Percentiles rank a stretch among this genome's conserved stretches.
These are phyloP conservation scores for Goffeauzyma gilvescens DNA, from an alignment of 768 basidiomycete genomes.

Conservation along the genomic window DNA sequence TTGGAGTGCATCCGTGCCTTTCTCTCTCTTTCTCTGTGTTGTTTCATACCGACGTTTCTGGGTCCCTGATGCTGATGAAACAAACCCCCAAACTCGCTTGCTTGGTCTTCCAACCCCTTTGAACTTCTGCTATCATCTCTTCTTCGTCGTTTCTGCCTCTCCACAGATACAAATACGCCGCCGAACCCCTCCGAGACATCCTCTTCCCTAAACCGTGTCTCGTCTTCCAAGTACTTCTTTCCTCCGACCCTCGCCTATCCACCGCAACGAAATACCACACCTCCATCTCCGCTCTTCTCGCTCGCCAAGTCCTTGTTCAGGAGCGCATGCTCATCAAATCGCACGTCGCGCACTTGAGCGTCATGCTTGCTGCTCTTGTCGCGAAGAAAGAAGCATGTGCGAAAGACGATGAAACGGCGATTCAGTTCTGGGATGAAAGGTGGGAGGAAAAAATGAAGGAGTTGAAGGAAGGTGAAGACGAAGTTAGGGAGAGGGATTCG, in stretches of 20 bases:
- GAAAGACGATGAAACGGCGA: conserved; percentile 13
- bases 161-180: conserved; percentile 24
- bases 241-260: conserved; percentile 24
- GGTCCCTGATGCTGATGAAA: not conserved
- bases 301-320: conserved; percentile 11
- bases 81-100: not conserved
- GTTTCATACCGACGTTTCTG: not conserved
- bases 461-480: conserved; percentile 3
- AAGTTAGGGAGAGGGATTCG: not conserved
- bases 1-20: too few relatives aligned
- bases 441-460: conserved; percentile 15
- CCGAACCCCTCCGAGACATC: conserved; percentile 15
- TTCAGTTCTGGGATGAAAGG: conserved; percentile 19
- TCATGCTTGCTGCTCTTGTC: conserved; percentile 17
- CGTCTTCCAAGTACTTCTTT: conserved; percentile 25
- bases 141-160: not conserved
- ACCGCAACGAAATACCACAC: conserved; percentile 25
- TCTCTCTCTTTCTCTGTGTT: not conserved
- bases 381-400: conserved; percentile 12
- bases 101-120: not conserved
- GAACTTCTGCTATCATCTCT: not conserved
- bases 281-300: conserved; percentile 12
- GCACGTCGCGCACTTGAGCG: conserved; percentile 10
- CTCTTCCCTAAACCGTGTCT: conserved; percentile 20
- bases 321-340: conserved; percentile 11